Evolutionary conservation across 192 early-diverging fungal genomes (phyloP).

Genomic region (Entomortierella chlamydospora): DNA sequence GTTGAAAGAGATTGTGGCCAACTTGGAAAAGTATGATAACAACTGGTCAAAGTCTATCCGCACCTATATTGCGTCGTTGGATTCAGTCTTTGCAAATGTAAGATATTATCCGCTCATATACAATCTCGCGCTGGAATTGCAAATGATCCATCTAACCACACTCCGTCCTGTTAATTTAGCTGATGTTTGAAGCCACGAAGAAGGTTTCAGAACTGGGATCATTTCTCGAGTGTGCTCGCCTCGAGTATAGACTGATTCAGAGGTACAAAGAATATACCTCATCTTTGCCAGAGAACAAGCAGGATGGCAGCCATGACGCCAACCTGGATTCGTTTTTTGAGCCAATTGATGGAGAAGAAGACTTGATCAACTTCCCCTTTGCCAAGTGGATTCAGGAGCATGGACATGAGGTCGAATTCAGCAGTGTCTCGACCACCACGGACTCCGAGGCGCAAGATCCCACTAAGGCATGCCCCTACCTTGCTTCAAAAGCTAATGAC

Average conservation of each 20-base stretch:
- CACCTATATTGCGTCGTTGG: conserved; percentile 45
- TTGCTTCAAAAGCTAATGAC: background rate
- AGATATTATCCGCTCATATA: background rate
- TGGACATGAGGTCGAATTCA: conserved; percentile 11
- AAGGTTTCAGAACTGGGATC: conserved; percentile 17
- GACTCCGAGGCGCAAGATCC: background rate
- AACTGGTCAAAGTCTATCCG: conserved; percentile 58
- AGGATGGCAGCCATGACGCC: background rate
- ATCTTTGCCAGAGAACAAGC: background rate
- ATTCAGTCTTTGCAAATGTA: conserved; percentile 55
- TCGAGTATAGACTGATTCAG: conserved; percentile 27
- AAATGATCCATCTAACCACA: background rate
- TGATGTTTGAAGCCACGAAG: conserved; percentile 24
- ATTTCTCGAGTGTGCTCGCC: conserved; percentile 17
- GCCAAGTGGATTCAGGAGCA: conserved; percentile 20
- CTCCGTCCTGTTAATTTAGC: conserved; percentile 1
- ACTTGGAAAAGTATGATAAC: conserved; percentile 48
- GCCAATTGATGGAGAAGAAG: conserved; percentile 18
- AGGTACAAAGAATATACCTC: conserved; percentile 13
- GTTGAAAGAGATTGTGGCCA: conserved; percentile 35
- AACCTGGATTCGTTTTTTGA: conserved; percentile 22
- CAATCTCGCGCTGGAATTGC: background rate
- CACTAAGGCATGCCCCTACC: conserved; percentile 24
- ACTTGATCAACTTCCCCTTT: conserved; percentile 34
- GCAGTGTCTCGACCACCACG: background rate